Evolutionary conservation across 306 rosid species (phyloP).

Genomic region (Vachellia collinsii): DNA sequence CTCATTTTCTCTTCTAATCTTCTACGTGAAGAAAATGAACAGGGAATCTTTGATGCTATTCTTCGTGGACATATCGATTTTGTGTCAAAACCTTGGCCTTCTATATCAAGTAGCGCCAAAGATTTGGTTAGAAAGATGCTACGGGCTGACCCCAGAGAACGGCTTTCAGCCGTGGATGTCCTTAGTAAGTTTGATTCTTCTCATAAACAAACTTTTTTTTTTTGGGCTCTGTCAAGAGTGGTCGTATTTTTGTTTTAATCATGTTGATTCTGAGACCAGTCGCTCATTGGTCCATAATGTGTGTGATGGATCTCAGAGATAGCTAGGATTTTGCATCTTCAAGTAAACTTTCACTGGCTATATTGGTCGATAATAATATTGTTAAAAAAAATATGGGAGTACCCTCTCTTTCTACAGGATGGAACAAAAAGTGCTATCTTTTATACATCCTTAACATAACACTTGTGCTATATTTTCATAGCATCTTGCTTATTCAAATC

Average conservation of each 20-base stretch:
- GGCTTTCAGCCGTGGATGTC: constrained; percentile 79
- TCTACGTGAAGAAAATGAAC: constrained; percentile 80
- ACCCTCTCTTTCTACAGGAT: not conserved
- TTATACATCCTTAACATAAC: not conserved
- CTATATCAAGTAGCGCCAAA: constrained; percentile 84
- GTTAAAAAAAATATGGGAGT: not conserved
- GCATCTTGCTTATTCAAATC: constrained; percentile 25
- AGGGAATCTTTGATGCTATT: constrained; percentile 83
- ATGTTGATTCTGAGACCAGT: constrained; percentile 8
- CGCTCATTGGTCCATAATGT: no score
- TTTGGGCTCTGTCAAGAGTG: not conserved
- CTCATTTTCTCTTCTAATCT: constrained; percentile 38
- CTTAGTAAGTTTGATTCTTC: constrained; percentile 68
- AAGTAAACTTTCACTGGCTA: not conserved
- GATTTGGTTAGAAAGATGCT: constrained; percentile 93
- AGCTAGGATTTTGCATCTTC: constrained; percentile 12
- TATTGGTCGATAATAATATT: constrained; percentile 19
- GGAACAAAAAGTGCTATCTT: not conserved
- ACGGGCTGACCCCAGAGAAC: constrained; percentile 69
- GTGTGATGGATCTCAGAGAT: not conserved
- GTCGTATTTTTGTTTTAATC: constrained; percentile 17
- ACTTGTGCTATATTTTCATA: constrained; percentile 11
- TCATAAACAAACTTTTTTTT: not conserved
- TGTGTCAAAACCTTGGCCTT: constrained; percentile 91
- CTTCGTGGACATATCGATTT: constrained; percentile 91